Percentiles rank a stretch among this genome's conserved stretches.
Conservation (phyloP, 805 yeast genomes). For the Saccharomycopsis malanga region DNA sequence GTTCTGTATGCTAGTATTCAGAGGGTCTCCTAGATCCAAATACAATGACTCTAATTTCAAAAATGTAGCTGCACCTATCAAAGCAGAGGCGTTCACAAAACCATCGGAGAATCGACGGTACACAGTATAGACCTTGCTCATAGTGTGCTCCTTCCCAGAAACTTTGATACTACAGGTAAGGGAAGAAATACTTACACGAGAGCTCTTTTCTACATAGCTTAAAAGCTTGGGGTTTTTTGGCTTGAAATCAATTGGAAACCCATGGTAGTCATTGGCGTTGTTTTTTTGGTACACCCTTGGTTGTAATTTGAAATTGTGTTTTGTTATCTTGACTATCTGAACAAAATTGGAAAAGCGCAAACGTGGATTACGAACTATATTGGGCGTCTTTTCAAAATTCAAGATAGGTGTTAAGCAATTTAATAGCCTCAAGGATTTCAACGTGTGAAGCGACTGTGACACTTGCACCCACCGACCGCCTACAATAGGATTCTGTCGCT, state of each 20-base stretch:
- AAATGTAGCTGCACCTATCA: not conserved
- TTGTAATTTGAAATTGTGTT: not conserved
- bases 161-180: not conserved
- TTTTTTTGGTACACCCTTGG: not conserved
- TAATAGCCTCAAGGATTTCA: not conserved
- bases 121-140: not conserved
- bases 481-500: not conserved
- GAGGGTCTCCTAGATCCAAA: not conserved
- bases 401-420: not conserved
- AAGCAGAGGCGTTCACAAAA: not conserved
- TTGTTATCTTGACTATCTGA: not conserved
- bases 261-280: not conserved
- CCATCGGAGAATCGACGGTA: not conserved
- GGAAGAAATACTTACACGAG: not conserved
- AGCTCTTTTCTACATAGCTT: not conserved
- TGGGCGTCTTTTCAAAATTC: not conserved
- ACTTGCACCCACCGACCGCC: not conserved
- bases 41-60: not conserved
- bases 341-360: too few species aligned
- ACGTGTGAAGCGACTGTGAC: not conserved
- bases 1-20: not conserved
- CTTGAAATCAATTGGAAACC: not conserved
- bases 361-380: not conserved
- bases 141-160: not conserved
- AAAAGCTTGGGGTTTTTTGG: not conserved